Evolutionary conservation across 805 yeast genomes (phyloP).

Genomic region (Metschnikowia santaceciliae): DNA sequence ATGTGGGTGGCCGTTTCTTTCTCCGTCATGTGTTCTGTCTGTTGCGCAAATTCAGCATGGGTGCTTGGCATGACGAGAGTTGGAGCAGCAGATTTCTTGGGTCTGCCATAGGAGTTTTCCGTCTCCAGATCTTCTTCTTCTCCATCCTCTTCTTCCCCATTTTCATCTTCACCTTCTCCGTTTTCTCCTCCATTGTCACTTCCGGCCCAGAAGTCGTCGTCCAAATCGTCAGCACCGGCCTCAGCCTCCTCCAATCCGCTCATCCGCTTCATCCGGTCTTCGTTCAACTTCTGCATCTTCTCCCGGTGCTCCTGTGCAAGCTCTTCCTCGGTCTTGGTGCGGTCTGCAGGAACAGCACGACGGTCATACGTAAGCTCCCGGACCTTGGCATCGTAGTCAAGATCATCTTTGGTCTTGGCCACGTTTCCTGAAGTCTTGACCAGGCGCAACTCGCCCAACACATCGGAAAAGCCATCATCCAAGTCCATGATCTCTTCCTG

Average conservation of each 20-base stretch:
- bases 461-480: constrained; percentile 70
- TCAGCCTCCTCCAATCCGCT: constrained; percentile 52
- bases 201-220: constrained; percentile 63
- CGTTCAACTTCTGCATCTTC: constrained; percentile 59
- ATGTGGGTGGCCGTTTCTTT: constrained; percentile 46
- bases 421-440: constrained; percentile 12
- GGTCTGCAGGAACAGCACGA: constrained; percentile 76
- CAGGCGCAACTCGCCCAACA: constrained; percentile 50
- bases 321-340: constrained; percentile 78
- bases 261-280: constrained; percentile 70
- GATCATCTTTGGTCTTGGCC: constrained; percentile 38
- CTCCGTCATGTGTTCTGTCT: constrained; percentile 30
- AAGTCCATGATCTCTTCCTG: constrained; percentile 61
- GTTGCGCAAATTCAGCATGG: constrained; percentile 27
- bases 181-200: constrained; percentile 56
- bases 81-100: constrained; percentile 7
- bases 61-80: constrained; percentile 29
- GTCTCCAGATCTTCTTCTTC: constrained; percentile 40
- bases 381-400: constrained; percentile 62
- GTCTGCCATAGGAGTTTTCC: constrained; percentile 25
- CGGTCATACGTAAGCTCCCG: constrained; percentile 64
- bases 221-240: constrained; percentile 62
- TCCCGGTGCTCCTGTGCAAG: constrained; percentile 55
- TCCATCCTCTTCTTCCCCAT: constrained; percentile 67
- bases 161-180: constrained; percentile 37